Percentiles rank a stretch among this genome's conserved stretches.
These are phyloP conservation scores for Coelastrella sp. DNA, from an alignment of 139 green algal species.

Conservation along the genomic window DNA sequence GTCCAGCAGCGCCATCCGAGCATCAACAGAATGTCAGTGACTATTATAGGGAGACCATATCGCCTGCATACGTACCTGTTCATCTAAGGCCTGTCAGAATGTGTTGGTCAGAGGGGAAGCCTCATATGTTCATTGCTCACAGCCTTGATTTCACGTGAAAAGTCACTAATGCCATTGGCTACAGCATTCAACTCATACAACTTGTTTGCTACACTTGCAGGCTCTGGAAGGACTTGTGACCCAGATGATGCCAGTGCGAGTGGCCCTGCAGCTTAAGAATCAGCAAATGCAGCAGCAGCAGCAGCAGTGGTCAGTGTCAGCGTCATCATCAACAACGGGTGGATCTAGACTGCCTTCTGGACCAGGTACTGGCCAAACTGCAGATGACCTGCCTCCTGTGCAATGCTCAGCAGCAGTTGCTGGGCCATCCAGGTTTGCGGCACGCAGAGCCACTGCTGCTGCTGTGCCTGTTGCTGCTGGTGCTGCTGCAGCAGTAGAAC, in stretches of 20 bases:
- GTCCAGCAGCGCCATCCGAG: too few species aligned
- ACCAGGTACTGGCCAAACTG: not conserved
- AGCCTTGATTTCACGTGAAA: too few species aligned
- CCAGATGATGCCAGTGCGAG: slow-evolving; percentile 15
- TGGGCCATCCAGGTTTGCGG: not conserved
- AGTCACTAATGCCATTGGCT: not conserved
- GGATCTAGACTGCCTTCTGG: too few species aligned
- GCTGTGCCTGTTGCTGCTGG: not conserved
- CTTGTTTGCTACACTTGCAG: not conserved
- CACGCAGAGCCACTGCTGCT: not conserved
- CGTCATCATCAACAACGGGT: not conserved
- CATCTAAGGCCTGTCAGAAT: too few species aligned
- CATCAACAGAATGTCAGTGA: too few species aligned
- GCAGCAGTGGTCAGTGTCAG: not conserved
- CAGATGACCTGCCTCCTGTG: not conserved
- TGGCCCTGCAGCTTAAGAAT: slow-evolving; percentile 6
- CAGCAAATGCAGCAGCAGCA: slow-evolving; percentile 3
- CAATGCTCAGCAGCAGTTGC: not conserved
- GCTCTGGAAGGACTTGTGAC: slow-evolving; percentile 8
- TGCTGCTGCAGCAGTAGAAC: not conserved
- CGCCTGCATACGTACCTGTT: too few species aligned
- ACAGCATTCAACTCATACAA: too few species aligned
- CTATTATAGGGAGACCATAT: too few species aligned
- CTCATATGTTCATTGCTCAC: too few species aligned
- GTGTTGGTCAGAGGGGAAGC: too few species aligned